Evolutionary conservation across 768 basidiomycete species (phyloP), one percentile per base, ranked within the genome.

Genomic region (Podaxis rugospora): DNA sequence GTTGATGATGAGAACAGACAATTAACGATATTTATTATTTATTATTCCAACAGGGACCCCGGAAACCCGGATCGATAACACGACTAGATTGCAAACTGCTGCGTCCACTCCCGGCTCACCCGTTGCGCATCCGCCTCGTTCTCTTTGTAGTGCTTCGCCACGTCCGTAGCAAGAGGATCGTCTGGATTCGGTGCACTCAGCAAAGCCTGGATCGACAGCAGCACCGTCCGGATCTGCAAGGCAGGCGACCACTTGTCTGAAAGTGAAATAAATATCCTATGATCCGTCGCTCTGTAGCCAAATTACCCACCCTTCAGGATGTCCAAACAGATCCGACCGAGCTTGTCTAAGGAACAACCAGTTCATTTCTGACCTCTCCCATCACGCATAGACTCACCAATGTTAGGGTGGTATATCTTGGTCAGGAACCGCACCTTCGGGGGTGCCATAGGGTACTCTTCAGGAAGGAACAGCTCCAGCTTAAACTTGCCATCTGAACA

Each of bases 221-320:
- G 80, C 54, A 99, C 97, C 1, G 97, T 99, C 66, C 97, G 89
- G 76, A 99, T 99, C 74, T 99, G 97, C 16, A 99, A 82, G 0
- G 97, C 97, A 18, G 97, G 97, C 9, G 95, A 97, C 97, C 97
- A 99, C 80, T 98, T 98, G 76, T 99, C 97, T 94, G 68, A 21
- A 44, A 58, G 28, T 47, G 25, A 42, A 28, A 27, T 55, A 57
- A 28, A 39, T 28, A 35, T 32, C 32, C 32, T 35, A 46, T 25
- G 42, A 51, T 57, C 39, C 51, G 36, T 4, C 21, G 23, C 25
- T 11, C 36, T 18, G 10, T 7, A 16, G 6, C 5, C 37, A 63
- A 16, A 44, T 57, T 49, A 70, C 80, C 51, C 68, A 90, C 93
- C 93, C 83, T 99, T 99, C 69, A 99, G 78, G 69, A 99, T 98